Base-by-base conservation (phyloP, 148 eudicot species). In the Persicaria tinctoria region DNA sequence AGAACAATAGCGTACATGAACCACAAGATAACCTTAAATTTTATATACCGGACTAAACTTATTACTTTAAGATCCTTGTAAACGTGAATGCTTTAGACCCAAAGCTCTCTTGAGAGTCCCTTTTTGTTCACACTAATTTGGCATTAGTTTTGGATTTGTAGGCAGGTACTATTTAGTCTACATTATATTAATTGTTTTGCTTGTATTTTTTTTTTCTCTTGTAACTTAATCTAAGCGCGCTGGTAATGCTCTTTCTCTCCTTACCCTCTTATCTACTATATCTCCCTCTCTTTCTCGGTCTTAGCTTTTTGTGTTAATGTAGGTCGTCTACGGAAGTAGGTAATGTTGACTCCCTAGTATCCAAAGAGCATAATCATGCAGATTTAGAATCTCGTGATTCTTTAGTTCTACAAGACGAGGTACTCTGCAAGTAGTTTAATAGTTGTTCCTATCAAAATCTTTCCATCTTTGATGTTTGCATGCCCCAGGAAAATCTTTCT, bases 321-420 rank as follows among this genome's bases (percentile, higher is more conserved):
- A 57, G 63, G 32, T 17, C 8, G 63, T 57, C 63, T 17, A 57
- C 85, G 90, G 91, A 55, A 92, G 93, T 80, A 86, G 88, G 86
- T 88, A 86, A 54, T 70, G 82, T 53, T 81, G 96, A 82, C 95
- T 91, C 72, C 73, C 86, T 12, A 89, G 88, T 82, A 97, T 91
- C 68, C 2, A 32, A 32, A 75, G 57, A 53, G n/a, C n/a, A 9
- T 53, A 83, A 2, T 70, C 57, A 70, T 32, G 78, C 68, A 62
- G 87, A 83, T 75, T 32, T 32, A 32, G 78, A 74, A 62, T 81
- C 93, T 74, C 57, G 57, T 53, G 57, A 53, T 53, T 86, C 97
- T 45, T 84, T 95, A 66, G 98, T 90, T 79, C 76, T 93, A 73
- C 97, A 93, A 76, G 98, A 91, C 60, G 97, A 93, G 98, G 98